Evolutionary conservation across 2,329 filamentous ascomycete genomes (phyloP).

Genomic region (Cladosporium velox): DNA sequence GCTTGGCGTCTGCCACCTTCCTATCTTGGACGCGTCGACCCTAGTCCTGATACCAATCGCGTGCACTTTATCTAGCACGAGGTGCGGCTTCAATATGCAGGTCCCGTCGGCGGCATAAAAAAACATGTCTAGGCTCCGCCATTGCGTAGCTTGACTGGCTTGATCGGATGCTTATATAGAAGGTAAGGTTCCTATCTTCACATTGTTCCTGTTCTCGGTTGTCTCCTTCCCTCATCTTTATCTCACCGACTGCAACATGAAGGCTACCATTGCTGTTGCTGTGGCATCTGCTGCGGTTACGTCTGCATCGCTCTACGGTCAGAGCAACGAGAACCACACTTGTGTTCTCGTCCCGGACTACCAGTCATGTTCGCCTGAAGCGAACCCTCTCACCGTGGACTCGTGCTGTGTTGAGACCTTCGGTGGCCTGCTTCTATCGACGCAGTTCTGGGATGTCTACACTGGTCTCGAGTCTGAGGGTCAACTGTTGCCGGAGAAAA

Average conservation of each 20-base stretch:
- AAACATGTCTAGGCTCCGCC: background rate
- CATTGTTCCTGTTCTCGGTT: background rate
- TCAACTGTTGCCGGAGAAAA: slow-evolving; percentile 59
- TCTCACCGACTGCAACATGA: slow-evolving; percentile 23
- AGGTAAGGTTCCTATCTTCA: background rate
- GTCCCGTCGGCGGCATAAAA: slow-evolving; percentile 4
- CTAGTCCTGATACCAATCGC: slow-evolving; percentile 14
- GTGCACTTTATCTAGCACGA: slow-evolving; percentile 6
- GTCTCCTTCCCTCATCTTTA: background rate
- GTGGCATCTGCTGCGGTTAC: slow-evolving; percentile 24
- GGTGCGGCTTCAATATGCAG: slow-evolving; percentile 13
- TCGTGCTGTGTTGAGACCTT: slow-evolving; percentile 67
- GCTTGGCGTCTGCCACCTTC: slow-evolving; percentile 17
- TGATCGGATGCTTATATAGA: background rate
- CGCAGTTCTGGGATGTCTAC: slow-evolving; percentile 67
- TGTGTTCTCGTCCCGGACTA: slow-evolving; percentile 47
- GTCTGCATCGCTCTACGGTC: slow-evolving; percentile 47
- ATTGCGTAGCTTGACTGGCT: background rate
- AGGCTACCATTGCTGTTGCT: slow-evolving; percentile 20
- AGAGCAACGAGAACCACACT: slow-evolving; percentile 58
- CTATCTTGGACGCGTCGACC: background rate
- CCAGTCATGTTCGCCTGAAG: slow-evolving; percentile 54
- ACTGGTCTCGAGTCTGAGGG: slow-evolving; percentile 61
- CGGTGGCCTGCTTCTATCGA: slow-evolving; percentile 62
- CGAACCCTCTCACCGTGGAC: slow-evolving; percentile 50